Evolutionary conservation across 164 flowering plant species (phyloP).

Genomic region (Stephania cephalantha): DNA sequence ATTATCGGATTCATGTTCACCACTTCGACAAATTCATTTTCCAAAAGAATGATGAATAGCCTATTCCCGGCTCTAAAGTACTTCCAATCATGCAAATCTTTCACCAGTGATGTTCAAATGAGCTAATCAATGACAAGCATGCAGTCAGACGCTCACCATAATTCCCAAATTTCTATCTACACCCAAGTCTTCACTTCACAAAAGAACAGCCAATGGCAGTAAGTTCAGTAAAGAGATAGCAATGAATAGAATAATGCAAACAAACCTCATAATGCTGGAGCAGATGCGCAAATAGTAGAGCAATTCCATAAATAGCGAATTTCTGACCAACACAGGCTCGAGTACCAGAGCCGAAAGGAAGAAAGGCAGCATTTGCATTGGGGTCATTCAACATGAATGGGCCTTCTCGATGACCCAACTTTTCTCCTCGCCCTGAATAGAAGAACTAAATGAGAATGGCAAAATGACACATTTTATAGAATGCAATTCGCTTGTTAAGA

Average conservation of each 20-base stretch:
- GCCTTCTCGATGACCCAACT: conserved; percentile 7
- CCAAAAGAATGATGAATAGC: too few species aligned
- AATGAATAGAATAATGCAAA: background rate
- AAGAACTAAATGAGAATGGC: background rate
- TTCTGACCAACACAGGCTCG: conserved; percentile 62
- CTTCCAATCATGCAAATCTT: too few species aligned
- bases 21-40: too few species aligned
- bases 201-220: too few species aligned
- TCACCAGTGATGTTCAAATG: too few species aligned
- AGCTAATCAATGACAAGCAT: background rate
- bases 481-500: too few species aligned
- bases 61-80: too few species aligned
- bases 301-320: conserved; percentile 42
- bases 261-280: conserved; percentile 55
- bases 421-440: conserved; percentile 14
- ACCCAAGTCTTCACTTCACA: too few species aligned
- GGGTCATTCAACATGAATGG: conserved; percentile 36
- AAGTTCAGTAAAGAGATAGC: background rate
- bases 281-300: conserved; percentile 44
- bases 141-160: background rate
- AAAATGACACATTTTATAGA: background rate
- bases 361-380: conserved; percentile 43
- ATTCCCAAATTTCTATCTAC: background rate
- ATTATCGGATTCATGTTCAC: too few species aligned
- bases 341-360: conserved; percentile 60